Percentiles rank a stretch among this genome's conserved stretches.
Evolutionary conservation across 2,329 filamentous ascomycete genomes (phyloP).

Genomic region (Neopestalotiopsis rosae): DNA sequence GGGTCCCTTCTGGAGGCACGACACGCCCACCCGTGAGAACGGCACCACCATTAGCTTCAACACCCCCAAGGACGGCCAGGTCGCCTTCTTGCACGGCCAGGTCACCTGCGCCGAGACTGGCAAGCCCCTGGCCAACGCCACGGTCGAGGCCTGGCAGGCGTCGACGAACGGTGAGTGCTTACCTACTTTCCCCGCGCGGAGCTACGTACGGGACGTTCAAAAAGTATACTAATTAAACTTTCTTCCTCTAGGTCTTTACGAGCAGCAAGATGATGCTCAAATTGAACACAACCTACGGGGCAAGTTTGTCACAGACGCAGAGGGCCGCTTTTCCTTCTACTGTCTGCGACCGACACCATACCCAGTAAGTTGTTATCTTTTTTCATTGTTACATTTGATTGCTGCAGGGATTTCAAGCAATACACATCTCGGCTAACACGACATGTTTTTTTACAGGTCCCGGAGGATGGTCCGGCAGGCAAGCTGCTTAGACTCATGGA

Average conservation of each 20-base stretch:
- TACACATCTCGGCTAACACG: neutral
- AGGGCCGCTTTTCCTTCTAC: slow-evolving; percentile 12
- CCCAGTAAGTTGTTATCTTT: slow-evolving; percentile 4
- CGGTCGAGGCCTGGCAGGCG: slow-evolving; percentile 68
- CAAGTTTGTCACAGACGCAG: slow-evolving; percentile 14
- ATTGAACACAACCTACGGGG: slow-evolving; percentile 13
- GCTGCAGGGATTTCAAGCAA: neutral
- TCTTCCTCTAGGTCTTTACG: slow-evolving; percentile 18
- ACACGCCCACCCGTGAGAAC: slow-evolving; percentile 62
- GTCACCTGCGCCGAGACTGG: slow-evolving; percentile 47
- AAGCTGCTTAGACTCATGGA: slow-evolving; percentile 40
- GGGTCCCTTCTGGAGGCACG: slow-evolving; percentile 70
- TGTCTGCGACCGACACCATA: slow-evolving; percentile 15
- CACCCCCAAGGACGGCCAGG: slow-evolving; percentile 43
- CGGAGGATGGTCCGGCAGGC: slow-evolving; percentile 32
- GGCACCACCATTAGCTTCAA: slow-evolving; percentile 58
- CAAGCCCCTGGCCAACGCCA: slow-evolving; percentile 58
- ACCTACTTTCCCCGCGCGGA: neutral
- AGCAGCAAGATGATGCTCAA: slow-evolving; percentile 16
- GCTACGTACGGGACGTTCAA: no score
- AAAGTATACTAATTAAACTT: neutral
- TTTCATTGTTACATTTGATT: neutral
- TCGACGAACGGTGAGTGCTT: slow-evolving; percentile 52
- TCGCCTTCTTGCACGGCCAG: slow-evolving; percentile 60
- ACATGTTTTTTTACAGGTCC: neutral